A percentile compares a stretch with the other conserved stretches of the same genome.
These are phyloP conservation scores for Yamadazyma siamensis DNA, from an alignment of 1,139 yeast genomes.

Conservation along the genomic window DNA sequence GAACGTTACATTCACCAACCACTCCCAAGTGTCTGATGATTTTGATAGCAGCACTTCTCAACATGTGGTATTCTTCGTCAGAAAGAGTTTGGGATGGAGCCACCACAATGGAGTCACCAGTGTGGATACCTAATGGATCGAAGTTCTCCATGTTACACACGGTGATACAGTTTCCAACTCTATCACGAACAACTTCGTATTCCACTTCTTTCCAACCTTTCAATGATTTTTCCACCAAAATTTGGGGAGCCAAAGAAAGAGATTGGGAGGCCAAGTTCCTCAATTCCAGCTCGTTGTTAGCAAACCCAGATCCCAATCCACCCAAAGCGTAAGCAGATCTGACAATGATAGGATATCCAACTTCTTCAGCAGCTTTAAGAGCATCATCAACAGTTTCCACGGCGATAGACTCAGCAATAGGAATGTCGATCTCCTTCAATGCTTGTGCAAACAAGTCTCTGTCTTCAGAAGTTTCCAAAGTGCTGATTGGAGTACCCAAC, in stretches of 20 bases:
- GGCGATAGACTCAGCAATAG: constrained; percentile 95
- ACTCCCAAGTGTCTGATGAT: constrained; percentile 97
- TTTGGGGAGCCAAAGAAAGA: constrained; percentile 87
- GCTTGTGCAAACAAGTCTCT: constrained; percentile 96
- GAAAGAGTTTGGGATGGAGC: constrained; percentile 98
- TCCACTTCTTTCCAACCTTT: constrained; percentile 99
- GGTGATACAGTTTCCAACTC: constrained; percentile 94
- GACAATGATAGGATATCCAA: constrained; percentile 95
- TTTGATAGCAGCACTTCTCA: constrained; percentile 95
- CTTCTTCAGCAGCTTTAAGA: constrained; percentile 74
- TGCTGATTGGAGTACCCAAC: constrained; percentile 93
- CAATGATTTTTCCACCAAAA: constrained; percentile 91
- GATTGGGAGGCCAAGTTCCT: constrained; percentile 86
- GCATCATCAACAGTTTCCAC: constrained; percentile 94
- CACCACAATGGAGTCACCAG: constrained; percentile 98
- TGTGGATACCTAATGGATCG: constrained; percentile 96
- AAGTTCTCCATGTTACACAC: constrained; percentile 99
- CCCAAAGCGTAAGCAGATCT: constrained; percentile 98
- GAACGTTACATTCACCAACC: constrained; percentile 98
- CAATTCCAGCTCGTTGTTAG: constrained; percentile 76
- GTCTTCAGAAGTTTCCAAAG: constrained; percentile 95
- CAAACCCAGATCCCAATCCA: constrained; percentile 98
- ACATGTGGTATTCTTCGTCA: constrained; percentile 97
- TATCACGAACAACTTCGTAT: constrained; percentile 97
- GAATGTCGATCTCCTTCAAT: constrained; percentile 86